Conservation (phyloP, 2,329 filamentous ascomycete genomes). For the Myriosclerotinia scirpicola region DNA sequence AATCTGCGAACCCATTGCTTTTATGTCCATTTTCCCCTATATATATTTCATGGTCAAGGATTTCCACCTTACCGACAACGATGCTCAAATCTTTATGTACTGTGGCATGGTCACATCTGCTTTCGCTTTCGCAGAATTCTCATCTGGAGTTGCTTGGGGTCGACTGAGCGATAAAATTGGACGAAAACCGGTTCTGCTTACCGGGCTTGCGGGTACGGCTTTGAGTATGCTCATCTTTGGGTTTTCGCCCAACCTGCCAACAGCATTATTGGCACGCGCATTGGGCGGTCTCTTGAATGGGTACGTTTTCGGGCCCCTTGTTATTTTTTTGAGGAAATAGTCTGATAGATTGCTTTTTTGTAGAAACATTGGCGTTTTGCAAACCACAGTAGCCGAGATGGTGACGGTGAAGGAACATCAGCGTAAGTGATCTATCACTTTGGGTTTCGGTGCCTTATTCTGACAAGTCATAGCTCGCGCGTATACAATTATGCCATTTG, state of each 20-base stretch:
- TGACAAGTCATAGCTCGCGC: conserved; percentile 65
- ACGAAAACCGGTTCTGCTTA: conserved; percentile 87
- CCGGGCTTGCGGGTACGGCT: conserved; percentile 86
- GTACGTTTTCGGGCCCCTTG: conserved; percentile 49
- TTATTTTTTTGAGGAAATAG: conserved; percentile 15
- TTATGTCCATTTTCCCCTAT: conserved; percentile 99
- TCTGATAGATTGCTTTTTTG: conserved; percentile 29
- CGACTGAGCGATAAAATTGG: conserved; percentile 88
- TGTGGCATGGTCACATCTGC: conserved; percentile 95
- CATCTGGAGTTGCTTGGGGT: conserved; percentile 90
- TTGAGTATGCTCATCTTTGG: conserved; percentile 92
- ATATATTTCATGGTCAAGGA: conserved; percentile 97
- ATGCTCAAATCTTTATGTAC: conserved; percentile 82
- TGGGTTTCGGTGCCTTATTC: conserved; percentile 38
- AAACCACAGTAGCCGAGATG: conserved; percentile 92
- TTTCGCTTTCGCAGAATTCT: conserved; percentile 94
- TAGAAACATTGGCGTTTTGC: conserved; percentile 90
- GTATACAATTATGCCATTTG: conserved; percentile 96
- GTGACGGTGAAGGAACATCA: conserved; percentile 93
- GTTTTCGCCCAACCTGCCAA: conserved; percentile 77
- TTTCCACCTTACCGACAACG: conserved; percentile 78
- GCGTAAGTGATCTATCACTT: conserved; percentile 53
- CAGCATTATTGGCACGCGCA: conserved; percentile 83
- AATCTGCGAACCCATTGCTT: conserved; percentile 97
- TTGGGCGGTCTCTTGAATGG: conserved; percentile 91